Conservation (phyloP, 352 stramenopile species). For the Phytophthora pisi region DNA sequence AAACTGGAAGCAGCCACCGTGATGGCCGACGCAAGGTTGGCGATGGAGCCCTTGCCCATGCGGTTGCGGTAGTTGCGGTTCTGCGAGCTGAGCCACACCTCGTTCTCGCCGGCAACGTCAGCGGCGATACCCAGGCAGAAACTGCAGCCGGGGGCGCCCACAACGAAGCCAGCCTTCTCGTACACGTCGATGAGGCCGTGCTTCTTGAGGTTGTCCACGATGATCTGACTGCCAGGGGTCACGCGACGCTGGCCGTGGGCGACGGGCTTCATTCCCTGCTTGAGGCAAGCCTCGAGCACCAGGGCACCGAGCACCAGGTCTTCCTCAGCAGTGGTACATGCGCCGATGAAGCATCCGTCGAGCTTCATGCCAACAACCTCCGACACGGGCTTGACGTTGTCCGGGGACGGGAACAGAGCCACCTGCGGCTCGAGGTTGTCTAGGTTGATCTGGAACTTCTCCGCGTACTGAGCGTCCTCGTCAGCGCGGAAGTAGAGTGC, state of each 20-base stretch:
- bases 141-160: constrained; percentile 79
- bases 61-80: constrained; percentile 91
- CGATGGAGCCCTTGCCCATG: constrained; percentile 85
- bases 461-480: constrained; percentile 72
- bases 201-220: constrained; percentile 83
- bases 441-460: constrained; percentile 79
- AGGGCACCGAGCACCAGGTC: constrained; percentile 81
- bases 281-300: constrained; percentile 78
- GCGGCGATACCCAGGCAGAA: constrained; percentile 85
- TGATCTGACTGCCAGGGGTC: constrained; percentile 78
- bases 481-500: constrained; percentile 86
- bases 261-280: constrained; percentile 66
- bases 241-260: constrained; percentile 71
- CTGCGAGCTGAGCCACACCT: constrained; percentile 85
- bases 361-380: constrained; percentile 78
- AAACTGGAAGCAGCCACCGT: constrained; percentile 87
- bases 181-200: constrained; percentile 79
- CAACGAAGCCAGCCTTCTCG: constrained; percentile 79
- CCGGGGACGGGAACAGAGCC: constrained; percentile 78
- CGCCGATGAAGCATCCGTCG: constrained; percentile 87
- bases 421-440: constrained; percentile 73
- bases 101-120: constrained; percentile 81
- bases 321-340: constrained; percentile 83
- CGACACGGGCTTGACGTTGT: constrained; percentile 78
- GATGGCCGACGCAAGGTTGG: constrained; percentile 79